Percentiles rank a stretch among this genome's conserved stretches.
Evolutionary conservation across 2,329 filamentous ascomycete genomes (phyloP).

Genomic region (Monosporascus sp.): DNA sequence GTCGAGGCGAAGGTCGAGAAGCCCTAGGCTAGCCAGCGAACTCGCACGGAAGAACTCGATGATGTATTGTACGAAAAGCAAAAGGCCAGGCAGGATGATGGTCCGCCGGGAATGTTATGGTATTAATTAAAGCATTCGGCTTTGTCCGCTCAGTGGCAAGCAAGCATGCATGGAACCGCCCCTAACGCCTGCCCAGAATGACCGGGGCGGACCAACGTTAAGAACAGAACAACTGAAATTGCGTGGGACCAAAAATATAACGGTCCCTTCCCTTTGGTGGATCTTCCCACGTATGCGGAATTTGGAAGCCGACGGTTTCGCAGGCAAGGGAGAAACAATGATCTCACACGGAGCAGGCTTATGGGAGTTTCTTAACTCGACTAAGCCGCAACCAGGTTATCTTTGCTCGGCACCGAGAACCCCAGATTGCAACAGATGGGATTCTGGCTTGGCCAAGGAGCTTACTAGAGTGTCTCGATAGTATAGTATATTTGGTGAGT

Average conservation of each 20-base stretch:
- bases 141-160: too few relatives aligned
- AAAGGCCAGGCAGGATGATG: background rate
- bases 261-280: background rate
- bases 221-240: background rate
- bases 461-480: too few relatives aligned
- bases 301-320: background rate
- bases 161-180: too few relatives aligned
- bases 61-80: background rate
- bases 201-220: background rate
- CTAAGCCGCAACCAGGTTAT: background rate
- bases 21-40: background rate
- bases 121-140: too few relatives aligned
- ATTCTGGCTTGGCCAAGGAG: background rate
- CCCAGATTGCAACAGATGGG: background rate
- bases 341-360: background rate
- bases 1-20: background rate
- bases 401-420: background rate
- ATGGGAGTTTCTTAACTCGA: background rate
- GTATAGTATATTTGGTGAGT: too few relatives aligned
- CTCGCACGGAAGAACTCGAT: too few relatives aligned
- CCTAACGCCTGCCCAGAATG: background rate
- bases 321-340: background rate
- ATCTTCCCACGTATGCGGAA: background rate
- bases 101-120: too few relatives aligned
- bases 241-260: background rate